Evolutionary conservation across 257 asterid species (phyloP), one percentile per base, ranked within the genome.

Genomic region (Forsythia viridissima): DNA sequence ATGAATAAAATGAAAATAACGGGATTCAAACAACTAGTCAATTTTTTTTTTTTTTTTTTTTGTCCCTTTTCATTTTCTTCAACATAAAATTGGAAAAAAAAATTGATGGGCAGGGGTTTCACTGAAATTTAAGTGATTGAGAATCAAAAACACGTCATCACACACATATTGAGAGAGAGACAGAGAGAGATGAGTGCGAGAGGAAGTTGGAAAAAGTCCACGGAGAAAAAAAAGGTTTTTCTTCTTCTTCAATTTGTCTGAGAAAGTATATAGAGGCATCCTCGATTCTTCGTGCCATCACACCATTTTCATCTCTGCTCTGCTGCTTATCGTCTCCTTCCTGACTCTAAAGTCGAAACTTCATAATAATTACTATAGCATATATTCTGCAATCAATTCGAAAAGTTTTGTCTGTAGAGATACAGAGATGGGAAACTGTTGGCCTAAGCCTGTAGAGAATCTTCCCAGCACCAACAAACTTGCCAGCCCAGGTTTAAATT

Each of bases 351-450:
- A 11, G 1, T 4, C 37, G 39, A 63, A 63, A 18, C 39, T 63
- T 63, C 70, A 24, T 10, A 63, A 63, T 24, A 21, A 24, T 63
- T 63, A 5, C 3, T 24, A 24, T 24, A 9, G 0, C 4, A 8
- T 21, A 3, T 24, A 24, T 24, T 24, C 70, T 8, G 13, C 37
- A 10, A 63, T 63, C 15, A 24, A 21, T 21, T 30, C 6, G 7
- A 63, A 63, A 9, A n/a, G 68, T n/a, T 3, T 1, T 8, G 2
- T 20, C 9, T 13, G 37, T 21, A 3, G 16, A 41, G 51, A 57
- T 74, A 20, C 3, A 65, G 48, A 71, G 24, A 86, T 87, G 90
- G 90, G 90, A 63, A 84, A 78, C 83, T 87, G 90, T 74, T 87
- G 85, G 79, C 85, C 84, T 3, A 84, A 82, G 76, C 90, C 88